Percentiles rank a stretch among this genome's conserved stretches.
These are phyloP conservation scores for Aspergillus costaricaensis DNA, from an alignment of 2,329 filamentous ascomycete genomes.

Conservation along the genomic window DNA sequence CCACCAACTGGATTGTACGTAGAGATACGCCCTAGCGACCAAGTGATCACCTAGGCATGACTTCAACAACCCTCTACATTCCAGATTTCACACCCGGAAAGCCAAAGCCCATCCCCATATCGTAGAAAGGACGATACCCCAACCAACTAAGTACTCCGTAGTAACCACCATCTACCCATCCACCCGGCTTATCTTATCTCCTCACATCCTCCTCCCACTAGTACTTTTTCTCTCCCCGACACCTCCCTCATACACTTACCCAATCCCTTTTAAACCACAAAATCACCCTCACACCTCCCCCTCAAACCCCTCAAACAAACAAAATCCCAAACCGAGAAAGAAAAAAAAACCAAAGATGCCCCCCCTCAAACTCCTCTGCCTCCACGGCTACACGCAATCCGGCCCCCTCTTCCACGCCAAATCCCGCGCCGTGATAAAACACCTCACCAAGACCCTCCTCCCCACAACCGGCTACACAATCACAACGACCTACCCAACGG, in stretches of 20 bases:
- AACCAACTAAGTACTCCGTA: background rate
- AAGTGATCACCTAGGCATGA: background rate
- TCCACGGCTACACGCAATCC: conserved; percentile 89
- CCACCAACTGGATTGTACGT: too few relatives aligned
- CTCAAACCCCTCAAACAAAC: background rate
- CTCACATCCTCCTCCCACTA: background rate
- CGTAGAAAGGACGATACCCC: background rate
- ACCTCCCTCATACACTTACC: background rate
- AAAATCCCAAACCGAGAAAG: conserved; percentile 5
- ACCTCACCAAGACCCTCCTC: conserved; percentile 72
- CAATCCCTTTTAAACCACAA: background rate
- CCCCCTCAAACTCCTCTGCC: conserved; percentile 69
- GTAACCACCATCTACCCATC: background rate
- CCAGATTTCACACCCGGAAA: background rate
- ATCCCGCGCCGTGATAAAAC: conserved; percentile 82
- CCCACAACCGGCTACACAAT: conserved; percentile 51
- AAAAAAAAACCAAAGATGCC: conserved; percentile 9
- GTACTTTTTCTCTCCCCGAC: conserved; percentile 2
- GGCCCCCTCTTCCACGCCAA: conserved; percentile 83
- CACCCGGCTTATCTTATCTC: conserved; percentile 8
- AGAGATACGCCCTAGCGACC: too few relatives aligned
- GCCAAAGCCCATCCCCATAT: too few relatives aligned
- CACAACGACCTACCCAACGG: conserved; percentile 68
- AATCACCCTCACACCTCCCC: background rate
- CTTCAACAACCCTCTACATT: background rate